Evolutionary conservation across 129 eudicot genomes (phyloP).

Genomic region (Centrapalus pauciflorus): DNA sequence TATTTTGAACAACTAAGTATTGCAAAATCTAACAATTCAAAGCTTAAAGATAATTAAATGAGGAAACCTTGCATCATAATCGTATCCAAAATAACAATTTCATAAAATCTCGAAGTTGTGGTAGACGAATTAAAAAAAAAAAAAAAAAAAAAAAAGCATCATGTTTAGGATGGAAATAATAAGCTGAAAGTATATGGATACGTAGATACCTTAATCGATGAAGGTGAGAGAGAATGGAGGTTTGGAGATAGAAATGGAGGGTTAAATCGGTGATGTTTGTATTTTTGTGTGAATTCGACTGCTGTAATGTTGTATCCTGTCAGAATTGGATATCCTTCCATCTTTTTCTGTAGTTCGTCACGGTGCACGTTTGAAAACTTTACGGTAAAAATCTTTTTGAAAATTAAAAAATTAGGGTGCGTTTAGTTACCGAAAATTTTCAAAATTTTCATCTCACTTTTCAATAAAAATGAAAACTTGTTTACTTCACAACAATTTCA

Average conservation of each 20-base stretch:
- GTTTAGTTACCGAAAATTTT: no score
- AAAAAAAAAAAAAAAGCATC: no score
- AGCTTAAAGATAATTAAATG: background rate
- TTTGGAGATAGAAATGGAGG: background rate
- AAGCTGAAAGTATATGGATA: background rate
- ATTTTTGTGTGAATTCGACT: background rate
- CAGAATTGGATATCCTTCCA: constrained; percentile 14
- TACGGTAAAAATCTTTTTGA: no score
- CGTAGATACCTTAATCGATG: constrained; percentile 5
- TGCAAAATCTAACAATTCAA: background rate
- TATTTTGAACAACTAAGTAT: background rate
- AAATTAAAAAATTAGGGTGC: no score
- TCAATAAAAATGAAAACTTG: no score
- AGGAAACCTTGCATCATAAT: background rate
- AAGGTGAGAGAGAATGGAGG: background rate
- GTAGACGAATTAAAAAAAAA: background rate
- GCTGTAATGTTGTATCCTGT: background rate
- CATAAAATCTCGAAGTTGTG: background rate
- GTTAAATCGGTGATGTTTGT: constrained; percentile 2
- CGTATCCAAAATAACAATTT: background rate
- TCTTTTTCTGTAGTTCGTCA: background rate
- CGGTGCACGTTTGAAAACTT: no score
- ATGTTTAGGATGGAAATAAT: background rate
- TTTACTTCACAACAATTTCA: no score
- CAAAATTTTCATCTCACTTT: no score